Percentiles rank a stretch among this genome's conserved stretches.
Evolutionary conservation across 1,284 basidiomycete genomes (phyloP).

Genomic region (Pseudozyma hubeiensis): DNA sequence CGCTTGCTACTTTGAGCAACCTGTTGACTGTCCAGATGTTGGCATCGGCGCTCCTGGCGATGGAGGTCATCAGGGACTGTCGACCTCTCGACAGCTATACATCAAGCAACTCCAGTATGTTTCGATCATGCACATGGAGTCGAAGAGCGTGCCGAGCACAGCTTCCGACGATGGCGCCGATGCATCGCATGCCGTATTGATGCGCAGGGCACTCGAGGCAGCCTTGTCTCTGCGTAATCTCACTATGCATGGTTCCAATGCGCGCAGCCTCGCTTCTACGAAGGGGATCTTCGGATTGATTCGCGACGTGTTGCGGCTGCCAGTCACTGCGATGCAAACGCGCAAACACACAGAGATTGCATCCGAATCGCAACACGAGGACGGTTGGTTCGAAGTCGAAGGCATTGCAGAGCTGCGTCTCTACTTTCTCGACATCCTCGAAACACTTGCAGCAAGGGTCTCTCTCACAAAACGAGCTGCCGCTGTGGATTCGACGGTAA

Average conservation of each 20-base stretch:
- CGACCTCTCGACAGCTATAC: not conserved
- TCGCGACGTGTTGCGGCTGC: conserved; percentile 43
- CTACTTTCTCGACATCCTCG: conserved; percentile 63
- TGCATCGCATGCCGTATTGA: conserved; percentile 45
- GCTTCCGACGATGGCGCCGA: conserved; percentile 24
- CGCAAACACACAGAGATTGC: not conserved
- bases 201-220: conserved; percentile 59
- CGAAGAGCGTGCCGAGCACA: not conserved
- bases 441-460: conserved; percentile 44
- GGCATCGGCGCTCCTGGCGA: conserved; percentile 57
- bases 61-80: conserved; percentile 28
- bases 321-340: conserved; percentile 15
- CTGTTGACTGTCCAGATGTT: conserved; percentile 38
- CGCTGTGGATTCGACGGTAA: not conserved
- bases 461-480: conserved; percentile 47
- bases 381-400: conserved; percentile 51
- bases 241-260: conserved; percentile 37
- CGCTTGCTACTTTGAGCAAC: conserved; percentile 49
- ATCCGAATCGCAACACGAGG: conserved; percentile 20
- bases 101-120: not conserved
- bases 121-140: not conserved
- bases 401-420: conserved; percentile 60
- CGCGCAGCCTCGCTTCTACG: conserved; percentile 25
- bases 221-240: conserved; percentile 60
- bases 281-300: conserved; percentile 41